Conservation (phyloP, 164 flowering plant genomes). For the Liquidambar formosana region DNA sequence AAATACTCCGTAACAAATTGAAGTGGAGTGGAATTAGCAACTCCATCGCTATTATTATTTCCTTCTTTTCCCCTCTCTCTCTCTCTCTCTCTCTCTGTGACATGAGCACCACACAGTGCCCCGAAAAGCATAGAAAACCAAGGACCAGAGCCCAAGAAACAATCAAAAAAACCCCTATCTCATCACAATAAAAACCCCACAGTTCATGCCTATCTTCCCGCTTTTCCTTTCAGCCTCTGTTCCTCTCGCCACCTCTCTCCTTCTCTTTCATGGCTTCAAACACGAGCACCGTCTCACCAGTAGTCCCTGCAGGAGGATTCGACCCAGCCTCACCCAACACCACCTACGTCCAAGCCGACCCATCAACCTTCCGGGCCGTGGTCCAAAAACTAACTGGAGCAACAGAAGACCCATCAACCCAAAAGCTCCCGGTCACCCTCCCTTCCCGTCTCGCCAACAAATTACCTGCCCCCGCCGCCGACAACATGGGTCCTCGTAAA, state of each 20-base stretch:
- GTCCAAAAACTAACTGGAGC: conserved; percentile 67
- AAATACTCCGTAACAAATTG: too few relatives aligned
- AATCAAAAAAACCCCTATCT: not conserved
- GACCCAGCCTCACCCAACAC: conserved; percentile 33
- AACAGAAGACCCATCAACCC: conserved; percentile 27
- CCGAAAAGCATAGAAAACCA: too few relatives aligned
- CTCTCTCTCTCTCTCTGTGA: too few relatives aligned
- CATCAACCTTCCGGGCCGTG: conserved; percentile 54
- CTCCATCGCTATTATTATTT: too few relatives aligned
- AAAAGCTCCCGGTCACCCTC: conserved; percentile 34
- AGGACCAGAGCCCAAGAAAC: too few relatives aligned
- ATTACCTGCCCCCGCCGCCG: conserved; percentile 12
- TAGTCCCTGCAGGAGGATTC: conserved; percentile 7
- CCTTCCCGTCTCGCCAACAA: conserved; percentile 12
- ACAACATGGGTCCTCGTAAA: conserved; percentile 31
- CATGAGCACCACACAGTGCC: too few relatives aligned
- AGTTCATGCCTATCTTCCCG: not conserved
- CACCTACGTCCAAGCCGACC: conserved; percentile 69
- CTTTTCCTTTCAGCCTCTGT: too few relatives aligned
- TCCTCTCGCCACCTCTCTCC: not conserved
- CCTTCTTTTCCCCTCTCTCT: too few relatives aligned
- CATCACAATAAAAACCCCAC: conserved; percentile 5
- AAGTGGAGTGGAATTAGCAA: too few relatives aligned
- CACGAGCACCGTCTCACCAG: conserved; percentile 6
- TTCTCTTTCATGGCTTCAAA: conserved; percentile 14